A percentile compares a stretch with the other conserved stretches of the same genome.
Conservation (phyloP, 2,329 filamentous ascomycete genomes). For the Lachnellula occidentalis region DNA sequence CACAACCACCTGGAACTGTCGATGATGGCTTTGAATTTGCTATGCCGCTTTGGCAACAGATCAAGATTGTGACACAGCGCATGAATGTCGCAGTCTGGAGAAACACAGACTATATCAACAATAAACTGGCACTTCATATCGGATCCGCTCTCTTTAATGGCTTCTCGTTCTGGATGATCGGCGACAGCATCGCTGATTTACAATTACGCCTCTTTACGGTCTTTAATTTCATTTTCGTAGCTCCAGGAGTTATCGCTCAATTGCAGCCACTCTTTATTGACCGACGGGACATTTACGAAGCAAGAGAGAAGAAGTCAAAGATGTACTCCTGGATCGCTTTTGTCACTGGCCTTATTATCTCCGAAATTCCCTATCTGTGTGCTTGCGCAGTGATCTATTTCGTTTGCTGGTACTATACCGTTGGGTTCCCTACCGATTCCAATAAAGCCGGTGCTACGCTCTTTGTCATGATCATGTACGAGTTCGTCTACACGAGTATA, state of each 20-base stretch:
- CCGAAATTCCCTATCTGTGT: slow-evolving; percentile 42
- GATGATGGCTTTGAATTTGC: slow-evolving; percentile 45
- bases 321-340: slow-evolving; percentile 57
- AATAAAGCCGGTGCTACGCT: slow-evolving; percentile 46
- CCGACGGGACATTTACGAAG: slow-evolving; percentile 52
- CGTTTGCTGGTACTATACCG: slow-evolving; percentile 53
- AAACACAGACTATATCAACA: slow-evolving; percentile 52
- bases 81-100: slow-evolving; percentile 51
- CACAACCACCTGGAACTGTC: slow-evolving; percentile 29
- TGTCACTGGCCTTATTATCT: slow-evolving; percentile 45
- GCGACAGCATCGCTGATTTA: slow-evolving; percentile 43
- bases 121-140: slow-evolving; percentile 47
- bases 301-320: slow-evolving; percentile 55
- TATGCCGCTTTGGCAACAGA: slow-evolving; percentile 43
- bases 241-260: slow-evolving; percentile 52
- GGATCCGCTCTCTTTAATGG: slow-evolving; percentile 53
- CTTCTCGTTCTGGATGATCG: slow-evolving; percentile 57
- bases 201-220: slow-evolving; percentile 53
- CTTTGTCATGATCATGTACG: slow-evolving; percentile 53
- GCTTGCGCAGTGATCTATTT: slow-evolving; percentile 42
- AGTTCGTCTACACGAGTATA: slow-evolving; percentile 55
- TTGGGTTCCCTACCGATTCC: slow-evolving; percentile 42
- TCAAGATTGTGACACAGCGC: slow-evolving; percentile 27
- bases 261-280: slow-evolving; percentile 54
- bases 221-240: slow-evolving; percentile 60